Evolutionary conservation across 257 asterid genomes (phyloP).

Genomic region (Pogostemon cablin): DNA sequence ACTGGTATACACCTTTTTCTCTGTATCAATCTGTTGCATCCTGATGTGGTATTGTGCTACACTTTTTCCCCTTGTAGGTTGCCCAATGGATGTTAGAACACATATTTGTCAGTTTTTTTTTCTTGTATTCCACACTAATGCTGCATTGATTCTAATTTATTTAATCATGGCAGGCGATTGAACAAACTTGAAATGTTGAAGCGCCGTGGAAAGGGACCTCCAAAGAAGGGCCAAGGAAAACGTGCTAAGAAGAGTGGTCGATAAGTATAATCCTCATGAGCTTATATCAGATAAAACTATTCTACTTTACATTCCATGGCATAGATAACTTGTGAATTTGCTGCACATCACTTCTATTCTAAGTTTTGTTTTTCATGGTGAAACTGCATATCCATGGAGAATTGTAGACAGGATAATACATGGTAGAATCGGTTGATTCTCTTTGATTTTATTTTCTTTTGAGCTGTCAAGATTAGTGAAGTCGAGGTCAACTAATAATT

Average conservation of each 20-base stretch:
- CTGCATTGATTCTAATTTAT: background rate
- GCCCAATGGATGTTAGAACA: background rate
- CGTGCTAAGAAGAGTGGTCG: slow-evolving; percentile 75
- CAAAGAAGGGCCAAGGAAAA: slow-evolving; percentile 95
- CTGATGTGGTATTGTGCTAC: background rate
- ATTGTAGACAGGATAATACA: background rate
- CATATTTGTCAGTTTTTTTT: background rate
- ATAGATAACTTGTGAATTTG: background rate
- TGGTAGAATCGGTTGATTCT: background rate
- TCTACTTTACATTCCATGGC: background rate
- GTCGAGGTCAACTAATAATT: no score
- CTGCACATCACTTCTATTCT: background rate
- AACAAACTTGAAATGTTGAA: slow-evolving; percentile 80
- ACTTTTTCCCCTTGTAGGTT: background rate
- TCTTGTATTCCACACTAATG: no score
- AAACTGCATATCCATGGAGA: no score
- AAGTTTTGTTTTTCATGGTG: background rate
- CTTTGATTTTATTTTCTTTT: background rate
- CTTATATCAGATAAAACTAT: background rate
- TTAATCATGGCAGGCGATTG: slow-evolving; percentile 44
- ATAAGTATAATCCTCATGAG: background rate
- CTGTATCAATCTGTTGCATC: background rate
- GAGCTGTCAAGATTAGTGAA: background rate
- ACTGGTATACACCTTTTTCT: no score
- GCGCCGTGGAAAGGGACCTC: slow-evolving; percentile 94